A percentile compares a stretch with the other conserved stretches of the same genome.
phyloP scores from a whole-genome alignment of 2,329 filamentous ascomycete species.

The Botrytis hyacinthi region DNA sequence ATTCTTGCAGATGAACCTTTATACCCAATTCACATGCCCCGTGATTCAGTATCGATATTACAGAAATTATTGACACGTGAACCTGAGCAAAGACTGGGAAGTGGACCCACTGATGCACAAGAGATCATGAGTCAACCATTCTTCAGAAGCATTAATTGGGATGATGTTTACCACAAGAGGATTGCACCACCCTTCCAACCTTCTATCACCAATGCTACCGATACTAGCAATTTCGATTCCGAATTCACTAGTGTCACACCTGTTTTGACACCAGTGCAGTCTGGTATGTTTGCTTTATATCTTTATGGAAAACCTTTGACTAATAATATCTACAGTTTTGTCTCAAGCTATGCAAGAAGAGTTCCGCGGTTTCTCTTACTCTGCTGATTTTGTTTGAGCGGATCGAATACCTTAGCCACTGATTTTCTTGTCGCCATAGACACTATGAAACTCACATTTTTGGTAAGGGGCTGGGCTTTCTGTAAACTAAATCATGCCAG shows the following conservation, averaged over 20 bases:
- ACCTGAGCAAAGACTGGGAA: constrained; percentile 87
- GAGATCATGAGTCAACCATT: constrained; percentile 99
- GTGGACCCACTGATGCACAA: constrained; percentile 93
- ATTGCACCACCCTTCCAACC: constrained; percentile 87
- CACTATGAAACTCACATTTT: not conserved
- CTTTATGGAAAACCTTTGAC: not conserved
- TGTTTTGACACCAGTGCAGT: constrained; percentile 94
- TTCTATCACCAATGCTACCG: constrained; percentile 83
- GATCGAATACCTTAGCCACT: not conserved
- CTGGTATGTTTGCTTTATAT: constrained; percentile 64
- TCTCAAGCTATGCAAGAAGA: constrained; percentile 99
- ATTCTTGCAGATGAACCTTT: constrained; percentile 96
- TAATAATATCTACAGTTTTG: constrained; percentile 60
- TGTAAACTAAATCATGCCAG: not conserved
- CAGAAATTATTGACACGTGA: constrained; percentile 96
- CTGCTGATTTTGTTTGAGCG: constrained; percentile 39
- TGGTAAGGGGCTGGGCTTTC: not conserved
- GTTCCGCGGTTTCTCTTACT: constrained; percentile 96
- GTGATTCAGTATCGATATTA: constrained; percentile 94
- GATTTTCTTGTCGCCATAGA: not conserved
- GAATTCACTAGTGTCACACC: constrained; percentile 99
- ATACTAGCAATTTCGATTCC: constrained; percentile 99
- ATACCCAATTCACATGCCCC: constrained; percentile 98
- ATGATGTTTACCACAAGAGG: constrained; percentile 96
- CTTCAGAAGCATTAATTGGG: constrained; percentile 97